Base-by-base conservation (phyloP, 2,329 filamentous ascomycete species). In the Clarireedia hainanense region DNA sequence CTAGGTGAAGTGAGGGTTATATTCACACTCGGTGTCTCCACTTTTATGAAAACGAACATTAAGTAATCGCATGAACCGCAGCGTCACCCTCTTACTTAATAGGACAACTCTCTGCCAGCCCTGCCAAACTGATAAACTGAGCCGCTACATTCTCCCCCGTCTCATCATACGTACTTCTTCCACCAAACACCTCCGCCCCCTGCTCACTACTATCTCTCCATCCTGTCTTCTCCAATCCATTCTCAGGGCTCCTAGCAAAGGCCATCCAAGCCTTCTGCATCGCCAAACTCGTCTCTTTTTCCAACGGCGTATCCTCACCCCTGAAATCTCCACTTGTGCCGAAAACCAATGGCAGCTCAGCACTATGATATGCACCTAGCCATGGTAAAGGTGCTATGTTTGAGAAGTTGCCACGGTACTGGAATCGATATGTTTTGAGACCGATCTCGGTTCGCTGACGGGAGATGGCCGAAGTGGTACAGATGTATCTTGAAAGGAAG, bases 261-360 rank as follows among this genome's bases (percentile, higher is more conserved):
- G 48, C 52, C 7, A 57, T 15, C 45, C 48, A 56, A 36, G 59
- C 23, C 65, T 65, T 64, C 59, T 69, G 60, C 66, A 69, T 68
- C 20, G 49, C 50, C 9, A 58, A 36, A 47, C 60, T 62, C 6
- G 65, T 61, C 23, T 64, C 56, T 58, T 62, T 65, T 50, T 69
- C 66, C 39, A 65, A 69, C 36, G 60, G 46, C 2, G 67, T 69
- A 4, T 64, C 67, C 47, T 65, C 66, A 6, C 64, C 65, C 12
- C 63, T 58, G 49, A 65, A 68, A 39, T 66, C 54, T 24, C 59
- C 62, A 37, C 68, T 60, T 0, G 70, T 72, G 9, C 69, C 69
- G 47, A 71, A 71, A 1, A 71, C 50, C 46, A 57, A 12, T 4
- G 58, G 58, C 4, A 58, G 27, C 36, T 58, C 57, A 6, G 49